Conservation (phyloP, 345 rosid genomes). For the Camelina hispida region DNA sequence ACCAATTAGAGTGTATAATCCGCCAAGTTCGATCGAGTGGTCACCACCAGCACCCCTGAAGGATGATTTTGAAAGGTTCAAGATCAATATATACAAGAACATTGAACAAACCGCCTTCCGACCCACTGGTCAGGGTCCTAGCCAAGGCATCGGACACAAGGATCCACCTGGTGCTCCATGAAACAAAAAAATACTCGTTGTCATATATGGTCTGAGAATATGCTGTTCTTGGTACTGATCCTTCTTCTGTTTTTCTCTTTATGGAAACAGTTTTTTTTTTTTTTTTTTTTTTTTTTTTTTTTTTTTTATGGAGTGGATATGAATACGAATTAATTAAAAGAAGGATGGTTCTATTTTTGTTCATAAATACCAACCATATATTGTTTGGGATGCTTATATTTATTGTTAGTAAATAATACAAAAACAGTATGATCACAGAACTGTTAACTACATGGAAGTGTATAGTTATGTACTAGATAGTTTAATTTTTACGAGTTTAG, state of each 20-base stretch:
- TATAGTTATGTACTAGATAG: no score
- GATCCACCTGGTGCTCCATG: conserved; percentile 38
- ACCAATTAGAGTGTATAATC: conserved; percentile 22
- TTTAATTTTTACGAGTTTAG: no score
- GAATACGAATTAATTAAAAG: conserved; percentile 2
- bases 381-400: no score
- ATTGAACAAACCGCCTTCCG: conserved; percentile 43
- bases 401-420: no score
- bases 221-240: conserved; percentile 20
- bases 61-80: conserved; percentile 29
- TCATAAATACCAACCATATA: no score
- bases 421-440: no score
- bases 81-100: conserved; percentile 42
- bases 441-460: no score
- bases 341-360: not conserved
- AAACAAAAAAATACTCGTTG: not conserved
- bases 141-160: conserved; percentile 45
- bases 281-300: not conserved
- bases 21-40: not conserved
- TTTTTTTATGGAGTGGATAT: not conserved
- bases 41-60: conserved; percentile 35
- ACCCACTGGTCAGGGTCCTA: conserved; percentile 44
- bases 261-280: not conserved
- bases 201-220: not conserved
- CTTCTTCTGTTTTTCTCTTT: conserved; percentile 15